These are phyloP conservation scores for Stramenopiles sp. DNA, from an alignment of 352 stramenopile species.

Conservation along the genomic window DNA sequence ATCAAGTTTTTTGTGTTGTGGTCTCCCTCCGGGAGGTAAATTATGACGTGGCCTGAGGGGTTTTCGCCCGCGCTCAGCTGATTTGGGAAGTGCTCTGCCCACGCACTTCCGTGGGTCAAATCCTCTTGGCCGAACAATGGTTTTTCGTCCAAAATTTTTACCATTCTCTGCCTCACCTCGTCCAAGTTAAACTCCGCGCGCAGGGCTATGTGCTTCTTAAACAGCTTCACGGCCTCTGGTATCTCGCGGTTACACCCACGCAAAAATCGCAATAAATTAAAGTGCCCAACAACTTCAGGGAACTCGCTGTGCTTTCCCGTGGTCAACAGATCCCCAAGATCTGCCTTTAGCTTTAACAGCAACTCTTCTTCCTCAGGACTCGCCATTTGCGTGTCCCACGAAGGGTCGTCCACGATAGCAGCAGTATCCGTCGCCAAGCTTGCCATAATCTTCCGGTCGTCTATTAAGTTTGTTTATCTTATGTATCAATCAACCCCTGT, in stretches of 20 bases:
- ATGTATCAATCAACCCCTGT: too few relatives aligned
- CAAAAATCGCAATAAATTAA: slow-evolving; percentile 11
- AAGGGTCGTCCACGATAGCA: background rate
- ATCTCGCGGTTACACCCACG: background rate
- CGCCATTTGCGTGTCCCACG: background rate
- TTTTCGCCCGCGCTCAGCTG: background rate
- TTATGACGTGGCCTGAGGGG: slow-evolving; percentile 1
- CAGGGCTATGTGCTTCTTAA: slow-evolving; percentile 1
- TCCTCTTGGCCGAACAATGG: background rate
- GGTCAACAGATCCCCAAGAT: background rate
- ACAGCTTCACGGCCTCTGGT: background rate
- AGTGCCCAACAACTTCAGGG: background rate
- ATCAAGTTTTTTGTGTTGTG: slow-evolving; percentile 1
- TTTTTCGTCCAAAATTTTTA: background rate
- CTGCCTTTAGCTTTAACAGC: background rate
- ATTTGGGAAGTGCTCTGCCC: background rate
- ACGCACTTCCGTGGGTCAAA: background rate
- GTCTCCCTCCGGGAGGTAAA: background rate
- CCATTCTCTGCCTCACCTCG: background rate
- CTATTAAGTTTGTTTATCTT: too few relatives aligned
- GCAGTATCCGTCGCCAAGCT: background rate
- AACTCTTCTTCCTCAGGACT: background rate
- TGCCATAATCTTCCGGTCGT: background rate
- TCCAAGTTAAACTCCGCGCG: slow-evolving; percentile 7
- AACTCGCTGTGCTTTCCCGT: background rate